Base-by-base conservation (phyloP, 176 grass and related monocot species). In the Echinochloa phyllopogon region DNA sequence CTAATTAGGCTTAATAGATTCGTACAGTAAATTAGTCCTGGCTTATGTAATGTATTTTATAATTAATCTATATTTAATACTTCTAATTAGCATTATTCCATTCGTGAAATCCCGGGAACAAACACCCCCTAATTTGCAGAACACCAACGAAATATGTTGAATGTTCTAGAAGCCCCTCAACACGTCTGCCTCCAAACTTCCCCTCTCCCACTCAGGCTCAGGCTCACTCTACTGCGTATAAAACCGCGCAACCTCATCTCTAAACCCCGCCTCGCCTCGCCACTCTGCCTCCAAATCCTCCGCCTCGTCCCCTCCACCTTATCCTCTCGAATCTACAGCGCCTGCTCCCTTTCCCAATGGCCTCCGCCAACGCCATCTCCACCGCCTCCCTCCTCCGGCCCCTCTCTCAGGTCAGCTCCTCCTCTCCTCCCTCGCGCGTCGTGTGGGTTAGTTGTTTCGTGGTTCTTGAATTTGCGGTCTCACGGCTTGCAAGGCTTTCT, bases 351-450 rank as follows among this genome's bases (percentile, higher is more conserved):
- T 37, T 0, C 49, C 10, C 6, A 82, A 91, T 94, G 89, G 89
- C 92, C 55, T 81, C 84, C 16, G 43, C 86, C 17, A 91, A 94
- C 72, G 81, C 92, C 81, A 87, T 91, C 81, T 94, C 77, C 73
- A 78, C 82, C n/a, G 77, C 87, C 64, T 83, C 84, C 73, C 81
- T 87, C 53, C 42, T 89, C 27, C 64, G 40, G 15, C 74, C 86
- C 17, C 86, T 88, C 68, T 84, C 60, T 11, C 92, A 91, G 86
- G 89, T 94, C 39, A 56, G 27, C 65, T 69, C 40, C 10, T 15
- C 41, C 25, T 50, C 71, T 65, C 47, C 56, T 57, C 78, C 47
- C 10, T 3, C 76, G 2, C 0, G 0, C 0, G 1, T 17, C 43
- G 15, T 52, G 48, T 6, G 2, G 50, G 55, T 76, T 4, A 17